Base-by-base conservation (phyloP, 2,329 filamentous ascomycete species). In the Purpureocillium lavendulum region DNA sequence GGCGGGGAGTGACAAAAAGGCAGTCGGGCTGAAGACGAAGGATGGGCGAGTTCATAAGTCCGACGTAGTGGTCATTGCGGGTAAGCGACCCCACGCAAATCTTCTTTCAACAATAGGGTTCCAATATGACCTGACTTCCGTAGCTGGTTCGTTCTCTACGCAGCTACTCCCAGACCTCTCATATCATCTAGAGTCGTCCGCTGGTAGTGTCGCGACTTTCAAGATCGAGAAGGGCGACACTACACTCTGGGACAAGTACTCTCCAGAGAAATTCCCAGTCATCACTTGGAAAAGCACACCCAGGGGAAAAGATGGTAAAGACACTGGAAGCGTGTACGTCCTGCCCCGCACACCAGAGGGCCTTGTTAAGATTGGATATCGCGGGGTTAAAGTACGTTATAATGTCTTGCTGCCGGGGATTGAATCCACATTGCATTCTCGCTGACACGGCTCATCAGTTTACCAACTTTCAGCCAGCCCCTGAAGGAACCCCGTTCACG, bases 91-190 rank as follows among this genome's bases (percentile, higher is more conserved):
- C 2, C 13, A 26, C 6, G 21, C 21, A 10, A n/a, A n/a, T n/a
- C n/a, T n/a, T n/a, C n/a, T n/a, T n/a, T 26, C 21, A 26, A 26
- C 21, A n/a, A n/a, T n/a, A n/a, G n/a, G n/a, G n/a, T n/a, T n/a
- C n/a, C n/a, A n/a, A n/a, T n/a, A n/a, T 26, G 21, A 26, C 21
- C 10, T 5, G 21, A 26, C 21, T 30, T 38, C 11, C 12, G 8
- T 24, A 58, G 56, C 56, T 17, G 56, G 55, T 6, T 57, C 56
- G 2, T 58, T 55, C 38, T 56, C 56, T 1, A 58, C 56, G 2
- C 55, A 58, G 34, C 40, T 57, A 10, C 39, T 57, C 10, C 51
- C 52, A 3, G 48, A 52, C 13, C 38, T 57, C 26, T 48, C 50
- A 17, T 55, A 54, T 18, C 52, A 55, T 16, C 47, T 57, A 1